These are phyloP conservation scores for Cucurbitaria berberidis DNA, from an alignment of 2,329 filamentous ascomycete genomes.

Conservation along the genomic window DNA sequence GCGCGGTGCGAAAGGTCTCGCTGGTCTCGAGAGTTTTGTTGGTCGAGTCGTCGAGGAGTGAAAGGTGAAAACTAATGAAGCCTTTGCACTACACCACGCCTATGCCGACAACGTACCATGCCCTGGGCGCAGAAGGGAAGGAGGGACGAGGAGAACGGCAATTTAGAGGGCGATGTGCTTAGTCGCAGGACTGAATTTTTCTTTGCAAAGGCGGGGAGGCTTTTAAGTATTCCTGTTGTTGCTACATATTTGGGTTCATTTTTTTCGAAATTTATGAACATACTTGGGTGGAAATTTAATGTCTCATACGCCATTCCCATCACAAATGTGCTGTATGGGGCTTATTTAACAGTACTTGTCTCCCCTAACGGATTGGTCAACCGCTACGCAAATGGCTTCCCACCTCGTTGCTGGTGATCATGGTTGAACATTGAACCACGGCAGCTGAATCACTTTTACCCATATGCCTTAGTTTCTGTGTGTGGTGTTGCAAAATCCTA, in stretches of 20 bases:
- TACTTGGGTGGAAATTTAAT: background rate
- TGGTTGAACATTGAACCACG: background rate
- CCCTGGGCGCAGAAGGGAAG: too few species aligned
- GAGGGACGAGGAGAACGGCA: background rate
- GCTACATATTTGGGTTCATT: background rate
- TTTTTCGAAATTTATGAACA: too few species aligned
- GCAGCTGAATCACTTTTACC: background rate
- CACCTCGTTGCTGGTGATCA: background rate
- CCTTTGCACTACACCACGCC: background rate
- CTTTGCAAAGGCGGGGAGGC: background rate
- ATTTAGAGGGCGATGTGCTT: background rate
- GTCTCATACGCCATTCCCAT: background rate
- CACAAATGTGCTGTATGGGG: too few species aligned
- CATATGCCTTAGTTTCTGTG: background rate
- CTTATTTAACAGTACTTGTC: too few species aligned
- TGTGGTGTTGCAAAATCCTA: background rate
- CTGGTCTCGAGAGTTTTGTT: constrained; percentile 74
- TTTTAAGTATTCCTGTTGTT: background rate
- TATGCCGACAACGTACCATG: background rate
- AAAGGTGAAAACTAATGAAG: background rate
- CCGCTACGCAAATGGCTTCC: background rate
- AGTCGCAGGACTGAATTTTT: background rate
- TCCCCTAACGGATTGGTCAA: too few species aligned
- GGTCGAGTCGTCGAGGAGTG: constrained; percentile 60
- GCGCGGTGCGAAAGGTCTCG: constrained; percentile 55